These are phyloP conservation scores for Psilocybe tampanensis DNA, from an alignment of 768 basidiomycete genomes.

Conservation along the genomic window DNA sequence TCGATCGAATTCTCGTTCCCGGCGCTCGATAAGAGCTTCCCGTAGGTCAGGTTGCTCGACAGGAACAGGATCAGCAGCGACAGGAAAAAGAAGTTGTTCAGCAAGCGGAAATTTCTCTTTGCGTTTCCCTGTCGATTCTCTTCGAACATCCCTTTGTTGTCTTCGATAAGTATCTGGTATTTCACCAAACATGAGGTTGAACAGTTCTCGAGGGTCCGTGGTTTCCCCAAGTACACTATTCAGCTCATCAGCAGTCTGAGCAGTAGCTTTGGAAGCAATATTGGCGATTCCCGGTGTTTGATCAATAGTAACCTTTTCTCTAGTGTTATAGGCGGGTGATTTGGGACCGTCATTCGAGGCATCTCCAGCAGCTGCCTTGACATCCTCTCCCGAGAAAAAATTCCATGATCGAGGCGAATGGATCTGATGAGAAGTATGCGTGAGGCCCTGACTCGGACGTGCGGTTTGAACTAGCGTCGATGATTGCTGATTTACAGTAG, in stretches of 20 bases:
- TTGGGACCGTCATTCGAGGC: not conserved
- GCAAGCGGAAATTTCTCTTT: not conserved
- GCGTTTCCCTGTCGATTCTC: not conserved
- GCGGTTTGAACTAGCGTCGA: no score
- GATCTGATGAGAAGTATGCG: not conserved
- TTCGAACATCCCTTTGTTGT: not conserved
- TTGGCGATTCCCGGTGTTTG: no score
- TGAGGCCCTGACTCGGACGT: not conserved
- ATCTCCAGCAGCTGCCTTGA: not conserved
- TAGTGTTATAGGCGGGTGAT: no score
- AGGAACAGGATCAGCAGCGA: not conserved
- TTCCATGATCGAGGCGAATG: not conserved
- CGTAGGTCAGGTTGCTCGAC: not conserved
- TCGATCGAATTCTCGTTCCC: slow-evolving; percentile 17
- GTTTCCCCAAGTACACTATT: not conserved
- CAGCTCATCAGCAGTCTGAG: not conserved
- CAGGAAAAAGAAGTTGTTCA: not conserved
- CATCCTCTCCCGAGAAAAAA: not conserved
- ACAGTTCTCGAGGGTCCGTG: no score
- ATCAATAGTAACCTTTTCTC: no score
- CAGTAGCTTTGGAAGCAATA: no score
- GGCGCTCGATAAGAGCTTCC: slow-evolving; percentile 8
- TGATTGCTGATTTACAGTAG: not conserved
- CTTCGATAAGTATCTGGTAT: not conserved
- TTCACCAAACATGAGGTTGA: not conserved